Conservation (phyloP, 2,329 filamentous ascomycete species). For the Grosmannia clavigera region DNA sequence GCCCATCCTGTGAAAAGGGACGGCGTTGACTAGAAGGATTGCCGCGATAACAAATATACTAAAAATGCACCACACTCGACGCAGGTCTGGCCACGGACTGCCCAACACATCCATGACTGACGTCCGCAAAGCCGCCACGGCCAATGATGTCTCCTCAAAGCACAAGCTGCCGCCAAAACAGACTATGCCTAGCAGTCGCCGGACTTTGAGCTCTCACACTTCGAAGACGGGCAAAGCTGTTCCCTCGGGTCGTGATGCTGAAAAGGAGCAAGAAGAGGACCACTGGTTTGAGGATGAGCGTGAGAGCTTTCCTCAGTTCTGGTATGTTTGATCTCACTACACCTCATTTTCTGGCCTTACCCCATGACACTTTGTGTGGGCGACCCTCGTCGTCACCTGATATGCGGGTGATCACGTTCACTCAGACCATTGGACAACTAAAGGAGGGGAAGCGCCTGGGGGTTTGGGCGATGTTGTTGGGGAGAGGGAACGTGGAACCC, state of each 20-base stretch:
- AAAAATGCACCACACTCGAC: conserved; percentile 44
- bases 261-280: conserved; percentile 37
- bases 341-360: conserved; percentile 8
- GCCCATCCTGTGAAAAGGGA: not conserved
- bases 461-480: not conserved
- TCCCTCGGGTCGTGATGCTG: conserved; percentile 27
- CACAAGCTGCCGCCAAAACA: conserved; percentile 24
- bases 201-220: conserved; percentile 19
- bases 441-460: conserved; percentile 13
- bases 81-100: conserved; percentile 42
- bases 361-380: conserved; percentile 4
- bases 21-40: not conserved
- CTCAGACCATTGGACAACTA: conserved; percentile 8
- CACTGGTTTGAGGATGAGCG: conserved; percentile 42
- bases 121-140: conserved; percentile 36
- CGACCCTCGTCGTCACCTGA: conserved; percentile 19
- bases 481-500: not conserved
- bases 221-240: conserved; percentile 37
- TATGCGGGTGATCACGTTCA: conserved; percentile 15
- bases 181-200: conserved; percentile 24
- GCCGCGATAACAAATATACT: not conserved
- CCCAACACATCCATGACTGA: conserved; percentile 42
- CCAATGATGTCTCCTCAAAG: conserved; percentile 30
- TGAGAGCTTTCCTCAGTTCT: conserved; percentile 53
- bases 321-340: conserved; percentile 33